A percentile compares a stretch with the other conserved stretches of the same genome.
phyloP scores from a whole-genome alignment of 208 protist species.

The Leishmania turanica region DNA sequence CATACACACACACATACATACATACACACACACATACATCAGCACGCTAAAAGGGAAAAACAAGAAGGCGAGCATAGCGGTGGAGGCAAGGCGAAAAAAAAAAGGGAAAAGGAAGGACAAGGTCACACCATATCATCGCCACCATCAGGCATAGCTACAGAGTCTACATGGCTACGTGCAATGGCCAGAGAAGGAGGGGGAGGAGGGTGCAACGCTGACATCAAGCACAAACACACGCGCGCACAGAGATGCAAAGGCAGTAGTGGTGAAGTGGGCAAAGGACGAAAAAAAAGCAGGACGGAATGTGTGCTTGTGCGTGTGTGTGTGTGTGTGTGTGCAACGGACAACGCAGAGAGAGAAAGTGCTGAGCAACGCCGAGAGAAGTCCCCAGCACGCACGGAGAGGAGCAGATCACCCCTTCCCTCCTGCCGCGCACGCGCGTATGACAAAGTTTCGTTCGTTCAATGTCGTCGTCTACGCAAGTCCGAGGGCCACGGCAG shows the following conservation, averaged over 20 bases:
- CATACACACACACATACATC: background rate
- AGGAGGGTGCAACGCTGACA: background rate
- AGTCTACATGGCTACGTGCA: background rate
- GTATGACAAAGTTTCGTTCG: background rate
- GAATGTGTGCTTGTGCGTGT: background rate
- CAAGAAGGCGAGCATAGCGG: background rate
- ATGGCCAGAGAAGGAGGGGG: background rate
- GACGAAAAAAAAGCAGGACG: background rate
- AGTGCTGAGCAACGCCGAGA: background rate
- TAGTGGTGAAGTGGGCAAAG: background rate
- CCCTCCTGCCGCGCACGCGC: background rate
- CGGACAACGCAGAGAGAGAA: background rate
- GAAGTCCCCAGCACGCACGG: background rate
- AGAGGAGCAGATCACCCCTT: background rate
- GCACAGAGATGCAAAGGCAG: background rate
- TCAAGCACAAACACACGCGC: background rate
- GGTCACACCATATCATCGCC: background rate
- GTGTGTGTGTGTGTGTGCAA: background rate
- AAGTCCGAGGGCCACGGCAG: conserved; percentile 18
- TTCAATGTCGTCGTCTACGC: conserved; percentile 15
- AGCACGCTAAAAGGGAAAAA: background rate
- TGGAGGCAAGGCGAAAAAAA: background rate
- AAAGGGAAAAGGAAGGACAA: background rate
- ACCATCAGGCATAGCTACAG: background rate
- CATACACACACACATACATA: background rate